These are phyloP conservation scores for Millerozyma acaciae DNA, from an alignment of 805 yeast species.

Conservation along the genomic window DNA sequence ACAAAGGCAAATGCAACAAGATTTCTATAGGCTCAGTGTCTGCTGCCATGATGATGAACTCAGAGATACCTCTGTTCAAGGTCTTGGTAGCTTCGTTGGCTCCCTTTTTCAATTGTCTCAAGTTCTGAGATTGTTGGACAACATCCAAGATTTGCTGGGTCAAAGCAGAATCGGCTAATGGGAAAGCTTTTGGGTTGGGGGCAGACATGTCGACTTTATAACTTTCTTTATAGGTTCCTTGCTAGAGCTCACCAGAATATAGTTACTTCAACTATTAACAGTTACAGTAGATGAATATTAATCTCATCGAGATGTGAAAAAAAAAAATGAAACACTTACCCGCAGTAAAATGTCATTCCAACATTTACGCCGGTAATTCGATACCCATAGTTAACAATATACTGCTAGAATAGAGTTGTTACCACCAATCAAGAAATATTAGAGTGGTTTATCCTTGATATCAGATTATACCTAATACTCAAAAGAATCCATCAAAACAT, in stretches of 20 bases:
- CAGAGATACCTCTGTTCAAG: conserved; percentile 98
- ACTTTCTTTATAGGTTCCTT: conserved; percentile 45
- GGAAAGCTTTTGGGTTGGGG: conserved; percentile 98
- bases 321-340: neutral
- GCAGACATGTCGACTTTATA: conserved; percentile 55
- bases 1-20: conserved; percentile 91
- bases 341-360: neutral
- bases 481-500: no score
- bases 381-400: neutral
- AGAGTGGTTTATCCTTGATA: conserved; percentile 2
- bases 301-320: conserved; percentile 5
- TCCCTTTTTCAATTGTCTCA: conserved; percentile 98
- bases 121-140: conserved; percentile 95
- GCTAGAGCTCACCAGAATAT: conserved; percentile 39
- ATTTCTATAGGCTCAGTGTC: conserved; percentile 99
- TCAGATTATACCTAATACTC: conserved; percentile 3
- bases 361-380: conserved; percentile 1
- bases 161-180: conserved; percentile 93
- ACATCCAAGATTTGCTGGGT: conserved; percentile 96
- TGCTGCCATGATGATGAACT: conserved; percentile 99
- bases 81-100: conserved; percentile 99
- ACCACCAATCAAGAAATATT: conserved; percentile 3
- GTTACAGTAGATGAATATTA: conserved; percentile 1
- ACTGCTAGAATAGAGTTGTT: conserved; percentile 1
- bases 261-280: neutral